Percentiles rank a stretch among this genome's conserved stretches.
Evolutionary conservation across 2,329 filamentous ascomycete species (phyloP).

Genomic region (Apiospora aurea): DNA sequence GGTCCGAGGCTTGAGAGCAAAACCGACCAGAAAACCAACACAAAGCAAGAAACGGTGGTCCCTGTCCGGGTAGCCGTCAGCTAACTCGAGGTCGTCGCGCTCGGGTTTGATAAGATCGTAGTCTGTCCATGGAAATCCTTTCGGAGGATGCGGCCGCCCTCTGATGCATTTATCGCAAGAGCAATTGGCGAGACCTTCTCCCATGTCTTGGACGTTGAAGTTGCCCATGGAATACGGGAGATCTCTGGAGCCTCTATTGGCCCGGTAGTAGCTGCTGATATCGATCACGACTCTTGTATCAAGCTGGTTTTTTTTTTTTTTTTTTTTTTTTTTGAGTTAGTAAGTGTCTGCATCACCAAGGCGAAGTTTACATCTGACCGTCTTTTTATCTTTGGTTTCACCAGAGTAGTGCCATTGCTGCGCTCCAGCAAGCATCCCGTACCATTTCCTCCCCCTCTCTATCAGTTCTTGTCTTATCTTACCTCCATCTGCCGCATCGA

Average conservation of each 20-base stretch:
- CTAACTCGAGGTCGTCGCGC: background rate
- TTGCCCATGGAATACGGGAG: background rate
- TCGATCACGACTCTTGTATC: background rate
- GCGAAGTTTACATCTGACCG: background rate
- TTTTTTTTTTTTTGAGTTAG: background rate
- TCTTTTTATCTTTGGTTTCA: background rate
- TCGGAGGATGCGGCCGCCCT: background rate
- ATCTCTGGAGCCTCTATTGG: too few relatives aligned
- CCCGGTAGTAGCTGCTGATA: background rate
- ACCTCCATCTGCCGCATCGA: background rate
- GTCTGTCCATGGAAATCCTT: background rate
- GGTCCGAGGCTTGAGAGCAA: background rate
- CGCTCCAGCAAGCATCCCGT: background rate
- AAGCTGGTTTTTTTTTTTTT: too few relatives aligned
- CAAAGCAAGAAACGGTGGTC: background rate
- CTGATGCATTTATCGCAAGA: background rate
- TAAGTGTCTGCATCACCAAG: background rate
- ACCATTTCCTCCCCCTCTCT: background rate
- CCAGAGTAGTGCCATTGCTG: constrained; percentile 1
- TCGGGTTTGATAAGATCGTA: background rate
- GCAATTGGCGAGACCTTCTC: background rate
- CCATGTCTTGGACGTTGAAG: background rate
- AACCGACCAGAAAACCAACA: background rate
- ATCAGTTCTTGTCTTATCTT: background rate
- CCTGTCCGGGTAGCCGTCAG: background rate